phyloP scores from a whole-genome alignment of 345 rosid species.

The Acer negundo region DNA sequence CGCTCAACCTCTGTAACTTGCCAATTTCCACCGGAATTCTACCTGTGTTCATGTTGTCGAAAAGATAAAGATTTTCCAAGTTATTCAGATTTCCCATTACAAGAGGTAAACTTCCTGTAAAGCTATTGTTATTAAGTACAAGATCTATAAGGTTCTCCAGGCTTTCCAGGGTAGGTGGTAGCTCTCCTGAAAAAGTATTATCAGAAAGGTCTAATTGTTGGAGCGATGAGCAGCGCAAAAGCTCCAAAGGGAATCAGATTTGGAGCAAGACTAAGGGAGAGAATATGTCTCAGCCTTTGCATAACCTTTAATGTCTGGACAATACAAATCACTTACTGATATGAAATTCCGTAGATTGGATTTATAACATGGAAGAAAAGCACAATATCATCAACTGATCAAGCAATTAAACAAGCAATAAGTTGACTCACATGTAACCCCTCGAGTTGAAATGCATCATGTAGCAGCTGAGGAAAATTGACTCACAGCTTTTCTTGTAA shows the following conservation, averaged over 20 bases:
- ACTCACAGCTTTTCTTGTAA: too few relatives aligned
- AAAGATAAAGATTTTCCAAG: slow-evolving; percentile 54
- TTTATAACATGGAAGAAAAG: too few relatives aligned
- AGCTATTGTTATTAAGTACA: slow-evolving; percentile 50
- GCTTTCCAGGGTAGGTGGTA: slow-evolving; percentile 57
- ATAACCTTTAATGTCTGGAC: too few relatives aligned
- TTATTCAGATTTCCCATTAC: slow-evolving; percentile 65
- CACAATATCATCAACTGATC: too few relatives aligned
- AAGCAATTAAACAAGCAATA: too few relatives aligned
- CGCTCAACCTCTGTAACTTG: slow-evolving; percentile 47
- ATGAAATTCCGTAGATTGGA: too few relatives aligned
- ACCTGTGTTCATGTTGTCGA: slow-evolving; percentile 66
- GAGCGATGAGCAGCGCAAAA: slow-evolving; percentile 62
- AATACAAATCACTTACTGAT: too few relatives aligned
- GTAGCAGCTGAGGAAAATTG: too few relatives aligned
- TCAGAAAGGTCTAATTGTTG: slow-evolving; percentile 59
- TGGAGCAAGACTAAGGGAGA: slow-evolving; percentile 40
- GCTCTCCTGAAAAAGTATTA: slow-evolving; percentile 52
- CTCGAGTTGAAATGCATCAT: too few relatives aligned
- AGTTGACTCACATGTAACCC: too few relatives aligned
- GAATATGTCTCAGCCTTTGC: too few relatives aligned
- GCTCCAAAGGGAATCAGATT: slow-evolving; percentile 67
- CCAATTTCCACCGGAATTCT: slow-evolving; percentile 69
- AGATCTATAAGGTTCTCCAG: slow-evolving; percentile 51
- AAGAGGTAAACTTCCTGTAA: slow-evolving; percentile 51